Evolutionary conservation across 2,329 filamentous ascomycete genomes (phyloP).

Genomic region (Penicillium verrucosum): DNA sequence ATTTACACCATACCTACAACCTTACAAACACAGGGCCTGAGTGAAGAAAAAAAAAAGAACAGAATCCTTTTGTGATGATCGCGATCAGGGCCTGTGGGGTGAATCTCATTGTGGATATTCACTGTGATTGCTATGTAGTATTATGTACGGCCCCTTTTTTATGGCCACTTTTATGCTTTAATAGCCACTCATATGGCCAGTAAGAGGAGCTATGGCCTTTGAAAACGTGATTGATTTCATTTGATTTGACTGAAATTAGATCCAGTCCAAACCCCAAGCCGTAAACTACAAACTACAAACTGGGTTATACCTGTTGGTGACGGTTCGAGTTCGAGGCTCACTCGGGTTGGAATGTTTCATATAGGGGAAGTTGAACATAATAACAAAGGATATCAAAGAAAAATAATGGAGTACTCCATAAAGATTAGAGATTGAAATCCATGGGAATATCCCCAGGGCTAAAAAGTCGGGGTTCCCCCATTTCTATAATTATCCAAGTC

Average conservation of each 20-base stretch:
- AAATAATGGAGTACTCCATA: not conserved
- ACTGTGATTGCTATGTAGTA: slow-evolving; percentile 1
- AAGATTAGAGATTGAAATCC: not conserved
- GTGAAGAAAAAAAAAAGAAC: not conserved
- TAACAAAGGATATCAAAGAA: not conserved
- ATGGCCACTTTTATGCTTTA: not conserved
- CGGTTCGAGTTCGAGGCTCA: not conserved
- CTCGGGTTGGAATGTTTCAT: not conserved
- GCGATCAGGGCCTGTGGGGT: slow-evolving; percentile 8
- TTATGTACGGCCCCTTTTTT: slow-evolving; percentile 6
- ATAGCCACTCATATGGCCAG: not conserved
- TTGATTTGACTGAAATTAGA: not conserved
- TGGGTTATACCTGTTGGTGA: not conserved
- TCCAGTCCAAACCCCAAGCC: not conserved
- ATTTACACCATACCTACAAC: not conserved
- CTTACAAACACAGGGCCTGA: not conserved
- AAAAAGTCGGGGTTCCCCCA: not conserved
- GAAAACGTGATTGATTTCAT: slow-evolving; percentile 6
- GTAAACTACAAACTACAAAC: not conserved
- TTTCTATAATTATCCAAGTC: not conserved
- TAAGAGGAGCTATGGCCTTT: slow-evolving; percentile 9
- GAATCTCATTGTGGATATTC: slow-evolving; percentile 4
- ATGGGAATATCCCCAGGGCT: not conserved
- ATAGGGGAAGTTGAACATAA: not conserved
- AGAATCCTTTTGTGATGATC: slow-evolving; percentile 1